These are phyloP conservation scores for Infundibulicybe gibba DNA, from an alignment of 768 basidiomycete genomes.

Conservation along the genomic window DNA sequence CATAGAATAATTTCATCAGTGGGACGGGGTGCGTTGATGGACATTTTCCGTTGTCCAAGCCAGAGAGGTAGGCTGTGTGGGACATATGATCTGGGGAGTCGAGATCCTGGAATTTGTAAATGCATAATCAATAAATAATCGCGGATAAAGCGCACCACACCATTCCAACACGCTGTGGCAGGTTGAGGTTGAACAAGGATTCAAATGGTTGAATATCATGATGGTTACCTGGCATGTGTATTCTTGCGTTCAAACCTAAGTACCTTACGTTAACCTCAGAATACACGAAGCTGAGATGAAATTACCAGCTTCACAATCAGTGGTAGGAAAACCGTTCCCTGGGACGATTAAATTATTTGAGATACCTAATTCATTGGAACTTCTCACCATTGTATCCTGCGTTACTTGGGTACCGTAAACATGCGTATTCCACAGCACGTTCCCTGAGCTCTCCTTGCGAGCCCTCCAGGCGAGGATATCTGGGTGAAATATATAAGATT, in stretches of 20 bases:
- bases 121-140: neutral
- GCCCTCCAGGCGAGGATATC: slow-evolving; percentile 25
- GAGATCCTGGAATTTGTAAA: slow-evolving; percentile 23
- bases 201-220: neutral
- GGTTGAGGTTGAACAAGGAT: neutral
- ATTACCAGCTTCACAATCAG: slow-evolving; percentile 33
- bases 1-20: slow-evolving; percentile 37
- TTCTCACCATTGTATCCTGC: slow-evolving; percentile 23
- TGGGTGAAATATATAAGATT: slow-evolving; percentile 3
- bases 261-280: neutral
- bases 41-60: slow-evolving; percentile 33
- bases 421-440: slow-evolving; percentile 35
- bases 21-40: slow-evolving; percentile 31
- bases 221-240: slow-evolving; percentile 27
- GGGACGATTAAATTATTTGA: neutral
- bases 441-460: slow-evolving; percentile 37
- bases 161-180: slow-evolving; percentile 34
- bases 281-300: neutral
- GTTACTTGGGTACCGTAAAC: slow-evolving; percentile 32
- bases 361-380: too few species aligned
- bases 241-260: slow-evolving; percentile 31
- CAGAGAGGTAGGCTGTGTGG: slow-evolving; percentile 29
- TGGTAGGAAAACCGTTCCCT: slow-evolving; percentile 37
- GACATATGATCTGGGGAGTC: slow-evolving; percentile 34
- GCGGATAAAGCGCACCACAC: slow-evolving; percentile 22